Conservation (phyloP, 2,329 filamentous ascomycete genomes). For the Berkeleyomyces basicola region DNA sequence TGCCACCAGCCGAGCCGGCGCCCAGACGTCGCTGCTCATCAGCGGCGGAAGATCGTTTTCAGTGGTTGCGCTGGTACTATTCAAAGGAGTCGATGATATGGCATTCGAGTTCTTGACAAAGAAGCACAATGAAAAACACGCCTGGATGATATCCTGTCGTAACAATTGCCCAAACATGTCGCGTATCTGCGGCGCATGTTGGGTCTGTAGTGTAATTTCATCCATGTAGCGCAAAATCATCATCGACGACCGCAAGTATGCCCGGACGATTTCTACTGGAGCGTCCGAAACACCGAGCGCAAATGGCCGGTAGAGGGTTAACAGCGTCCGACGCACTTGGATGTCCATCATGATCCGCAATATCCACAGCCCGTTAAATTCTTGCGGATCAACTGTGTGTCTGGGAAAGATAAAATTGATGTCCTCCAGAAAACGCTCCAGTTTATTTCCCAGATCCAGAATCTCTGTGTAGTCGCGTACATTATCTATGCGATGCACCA, state of each 20-base stretch:
- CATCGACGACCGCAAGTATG: constrained; percentile 38
- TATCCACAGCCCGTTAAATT: constrained; percentile 35
- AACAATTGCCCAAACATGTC: constrained; percentile 37
- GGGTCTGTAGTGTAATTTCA: constrained; percentile 31
- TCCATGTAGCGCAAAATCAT: constrained; percentile 38
- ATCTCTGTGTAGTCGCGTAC: constrained; percentile 37
- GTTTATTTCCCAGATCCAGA: constrained; percentile 34
- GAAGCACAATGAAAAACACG: constrained; percentile 38
- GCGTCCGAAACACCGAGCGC: constrained; percentile 34
- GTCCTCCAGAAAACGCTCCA: constrained; percentile 37
- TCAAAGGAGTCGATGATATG: constrained; percentile 1
- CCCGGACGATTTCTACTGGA: constrained; percentile 33
- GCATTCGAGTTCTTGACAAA: constrained; percentile 26
- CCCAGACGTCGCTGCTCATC: constrained; percentile 22
- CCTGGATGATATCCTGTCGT: constrained; percentile 37
- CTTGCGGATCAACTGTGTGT: constrained; percentile 25
- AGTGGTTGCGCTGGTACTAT: not conserved
- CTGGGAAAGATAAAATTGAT: constrained; percentile 36
- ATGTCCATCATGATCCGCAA: constrained; percentile 35
- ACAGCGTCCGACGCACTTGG: constrained; percentile 34
- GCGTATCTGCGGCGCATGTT: constrained; percentile 30
- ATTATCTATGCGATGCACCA: constrained; percentile 35
- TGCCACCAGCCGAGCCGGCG: constrained; percentile 24
- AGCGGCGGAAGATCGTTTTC: constrained; percentile 7
- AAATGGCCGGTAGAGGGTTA: constrained; percentile 38